A percentile compares a stretch with the other conserved stretches of the same genome.
phyloP scores from a whole-genome alignment of 1,284 basidiomycete genomes.

The Ganoderma lingzhi region DNA sequence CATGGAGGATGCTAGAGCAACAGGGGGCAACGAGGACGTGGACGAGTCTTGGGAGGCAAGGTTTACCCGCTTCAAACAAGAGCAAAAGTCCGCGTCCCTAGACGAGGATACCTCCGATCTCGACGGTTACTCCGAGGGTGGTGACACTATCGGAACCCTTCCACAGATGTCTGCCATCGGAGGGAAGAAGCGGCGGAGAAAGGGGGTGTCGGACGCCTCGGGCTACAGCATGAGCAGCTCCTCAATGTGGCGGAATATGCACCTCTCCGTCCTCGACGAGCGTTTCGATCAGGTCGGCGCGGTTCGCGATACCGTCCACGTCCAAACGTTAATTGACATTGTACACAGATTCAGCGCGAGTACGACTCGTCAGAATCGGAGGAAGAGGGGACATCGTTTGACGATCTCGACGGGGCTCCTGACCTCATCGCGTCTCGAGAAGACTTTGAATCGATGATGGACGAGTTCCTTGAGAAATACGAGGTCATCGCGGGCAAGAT shows the following conservation, averaged over 20 bases:
- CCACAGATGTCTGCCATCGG: conserved; percentile 80
- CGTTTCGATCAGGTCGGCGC: conserved; percentile 85
- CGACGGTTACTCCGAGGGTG: conserved; percentile 72
- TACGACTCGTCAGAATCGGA: conserved; percentile 75
- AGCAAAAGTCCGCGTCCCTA: conserved; percentile 47
- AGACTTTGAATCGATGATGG: conserved; percentile 92
- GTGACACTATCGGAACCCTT: conserved; percentile 81
- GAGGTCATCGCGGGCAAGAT: conserved; percentile 93
- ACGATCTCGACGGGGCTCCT: conserved; percentile 71
- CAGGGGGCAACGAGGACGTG: conserved; percentile 34
- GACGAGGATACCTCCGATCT: conserved; percentile 54
- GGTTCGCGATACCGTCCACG: background rate
- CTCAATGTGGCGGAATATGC: conserved; percentile 93
- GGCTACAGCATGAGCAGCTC: conserved; percentile 98
- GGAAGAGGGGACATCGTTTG: conserved; percentile 55
- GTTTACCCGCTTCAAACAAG: conserved; percentile 81
- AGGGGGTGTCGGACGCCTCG: conserved; percentile 83
- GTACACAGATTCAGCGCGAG: conserved; percentile 71
- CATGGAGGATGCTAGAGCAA: conserved; percentile 38
- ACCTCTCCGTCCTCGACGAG: conserved; percentile 90
- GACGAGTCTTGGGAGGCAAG: conserved; percentile 72
- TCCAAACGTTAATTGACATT: background rate
- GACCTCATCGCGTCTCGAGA: conserved; percentile 82
- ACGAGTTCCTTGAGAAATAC: conserved; percentile 94
- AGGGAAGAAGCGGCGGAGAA: conserved; percentile 78